These are phyloP conservation scores for Mollisia scopiformis DNA, from an alignment of 2,329 filamentous ascomycete species.

Conservation along the genomic window DNA sequence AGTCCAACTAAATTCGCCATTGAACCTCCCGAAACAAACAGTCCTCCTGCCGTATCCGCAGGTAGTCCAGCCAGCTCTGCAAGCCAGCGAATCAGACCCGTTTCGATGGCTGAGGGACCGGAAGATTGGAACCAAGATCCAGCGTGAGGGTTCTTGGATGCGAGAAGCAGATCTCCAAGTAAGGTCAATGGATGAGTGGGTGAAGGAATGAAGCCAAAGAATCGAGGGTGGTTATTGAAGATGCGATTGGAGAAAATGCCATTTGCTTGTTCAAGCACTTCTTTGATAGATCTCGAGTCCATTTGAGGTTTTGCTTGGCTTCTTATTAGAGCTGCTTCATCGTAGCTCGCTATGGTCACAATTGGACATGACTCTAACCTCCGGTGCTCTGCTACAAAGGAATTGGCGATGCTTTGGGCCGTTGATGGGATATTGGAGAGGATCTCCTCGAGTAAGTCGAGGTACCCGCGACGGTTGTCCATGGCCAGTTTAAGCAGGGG, in stretches of 20 bases:
- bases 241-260: constrained; percentile 7
- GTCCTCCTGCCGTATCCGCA: constrained; percentile 2
- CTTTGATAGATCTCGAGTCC: not conserved
- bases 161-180: constrained; percentile 8
- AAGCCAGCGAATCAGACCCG: constrained; percentile 3
- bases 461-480: not conserved
- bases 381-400: not conserved
- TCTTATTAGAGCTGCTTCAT: not conserved
- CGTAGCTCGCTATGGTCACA: not conserved
- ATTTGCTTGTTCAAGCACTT: not conserved
- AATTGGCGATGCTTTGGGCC: not conserved
- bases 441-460: not conserved
- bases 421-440: not conserved
- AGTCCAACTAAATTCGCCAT: constrained; percentile 13
- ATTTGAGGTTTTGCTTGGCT: not conserved
- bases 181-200: constrained; percentile 9
- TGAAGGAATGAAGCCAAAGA: constrained; percentile 7
- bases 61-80: not conserved
- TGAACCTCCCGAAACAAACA: constrained; percentile 12
- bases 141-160: constrained; percentile 8
- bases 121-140: constrained; percentile 12
- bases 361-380: not conserved
- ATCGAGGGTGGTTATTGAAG: constrained; percentile 2
- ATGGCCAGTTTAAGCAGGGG: no score
- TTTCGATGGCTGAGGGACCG: constrained; percentile 8